Conservation (phyloP, 2,329 filamentous ascomycete species). For the Hawksworthiomyces lignivorus region DNA sequence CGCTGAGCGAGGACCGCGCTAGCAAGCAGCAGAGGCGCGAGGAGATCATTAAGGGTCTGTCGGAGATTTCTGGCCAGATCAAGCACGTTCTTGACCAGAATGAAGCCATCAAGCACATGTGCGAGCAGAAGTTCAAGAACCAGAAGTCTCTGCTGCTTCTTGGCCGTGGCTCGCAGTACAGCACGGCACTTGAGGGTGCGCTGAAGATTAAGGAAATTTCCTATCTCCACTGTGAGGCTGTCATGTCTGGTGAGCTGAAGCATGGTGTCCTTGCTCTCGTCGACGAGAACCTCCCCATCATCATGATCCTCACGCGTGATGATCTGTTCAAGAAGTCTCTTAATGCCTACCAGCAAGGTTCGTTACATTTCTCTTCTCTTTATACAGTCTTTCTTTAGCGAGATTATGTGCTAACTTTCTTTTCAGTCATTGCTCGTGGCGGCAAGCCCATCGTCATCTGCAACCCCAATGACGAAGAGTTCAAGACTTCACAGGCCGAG, state of each 20-base stretch:
- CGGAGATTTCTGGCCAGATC: constrained; percentile 84
- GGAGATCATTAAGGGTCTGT: constrained; percentile 93
- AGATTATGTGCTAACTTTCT: background rate
- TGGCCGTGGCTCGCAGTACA: constrained; percentile 92
- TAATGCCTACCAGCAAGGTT: constrained; percentile 97
- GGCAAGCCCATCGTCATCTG: constrained; percentile 98
- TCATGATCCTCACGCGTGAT: constrained; percentile 98
- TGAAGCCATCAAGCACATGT: constrained; percentile 88
- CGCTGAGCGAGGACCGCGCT: constrained; percentile 89
- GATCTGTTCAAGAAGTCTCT: constrained; percentile 97
- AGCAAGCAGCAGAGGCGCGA: constrained; percentile 87
- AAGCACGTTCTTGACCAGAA: constrained; percentile 85
- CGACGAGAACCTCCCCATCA: constrained; percentile 96
- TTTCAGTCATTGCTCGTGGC: constrained; percentile 78
- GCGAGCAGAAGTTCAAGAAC: constrained; percentile 86
- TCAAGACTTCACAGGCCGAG: constrained; percentile 79
- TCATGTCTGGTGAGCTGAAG: constrained; percentile 99
- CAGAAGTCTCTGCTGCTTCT: constrained; percentile 93
- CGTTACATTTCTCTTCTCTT: constrained; percentile 21
- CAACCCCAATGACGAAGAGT: constrained; percentile 84
- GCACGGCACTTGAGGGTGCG: constrained; percentile 92
- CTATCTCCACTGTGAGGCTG: constrained; percentile 97
- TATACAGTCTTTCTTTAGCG: background rate
- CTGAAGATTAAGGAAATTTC: constrained; percentile 99
- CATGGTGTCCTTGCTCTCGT: constrained; percentile 96